Base-by-base conservation (phyloP, 2,329 filamentous ascomycete species). In the Fusarium brachygibbosum region DNA sequence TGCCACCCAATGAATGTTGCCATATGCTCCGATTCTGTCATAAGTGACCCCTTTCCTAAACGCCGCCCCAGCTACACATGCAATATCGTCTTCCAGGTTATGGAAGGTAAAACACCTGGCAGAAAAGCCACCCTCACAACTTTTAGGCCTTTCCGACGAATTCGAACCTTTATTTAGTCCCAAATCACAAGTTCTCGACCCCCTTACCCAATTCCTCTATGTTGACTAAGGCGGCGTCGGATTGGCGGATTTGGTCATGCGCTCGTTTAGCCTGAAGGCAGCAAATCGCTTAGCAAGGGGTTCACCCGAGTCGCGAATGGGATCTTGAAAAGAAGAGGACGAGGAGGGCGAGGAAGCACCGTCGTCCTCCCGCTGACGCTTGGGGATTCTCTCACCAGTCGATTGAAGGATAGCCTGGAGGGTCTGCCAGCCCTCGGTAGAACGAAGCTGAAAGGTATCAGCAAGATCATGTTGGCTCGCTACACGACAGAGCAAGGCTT, bases 301-400 rank as follows among this genome's bases (percentile, higher is more conserved):
- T 82, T 86, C 84, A 77, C 82, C 83, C 70, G 80, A 79, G 63
- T 79, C 78, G 71, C 72, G 71, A 60, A 70, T 70, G 69, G 71
- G 69, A 62, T 70, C 66, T 73, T 73, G 71, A 66, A 74, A 74
- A 58, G 71, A 73, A 52, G 70, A 74, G 58, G 75, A 72, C 52
- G 74, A 74, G 50, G 75, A 72, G 57, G 75, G 63, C 50, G 71
- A 69, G 62, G 70, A 67, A 72, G 70, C 73, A 71, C 70, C 80
- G 77, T 78, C 78, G 75, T 77, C 75, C 72, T 80, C 78, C 59
- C 68, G 59, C 38, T 65, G 81, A 78, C 88, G 92, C 87, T 96
- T 97, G 81, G 90, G 90, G 88, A 91, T 89, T 89, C 91, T 91
- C 92, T 97, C 94, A 97, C 94, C 93, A 87, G 93, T 94, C 89